Base-by-base conservation (phyloP, 441 rosid species). In the Populus hybrid region DNA sequence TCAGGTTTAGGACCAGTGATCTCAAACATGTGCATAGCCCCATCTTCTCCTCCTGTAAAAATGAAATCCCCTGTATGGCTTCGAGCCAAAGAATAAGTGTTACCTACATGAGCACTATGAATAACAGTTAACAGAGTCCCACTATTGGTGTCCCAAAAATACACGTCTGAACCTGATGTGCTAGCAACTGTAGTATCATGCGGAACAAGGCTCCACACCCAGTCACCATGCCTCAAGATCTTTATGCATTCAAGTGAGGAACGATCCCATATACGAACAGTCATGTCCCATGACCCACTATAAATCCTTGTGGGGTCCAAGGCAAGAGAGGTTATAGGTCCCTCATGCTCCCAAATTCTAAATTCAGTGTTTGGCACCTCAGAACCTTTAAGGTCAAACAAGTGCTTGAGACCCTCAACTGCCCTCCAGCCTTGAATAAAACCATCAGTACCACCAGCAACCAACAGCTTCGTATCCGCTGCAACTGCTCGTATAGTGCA, bases 211-310 rank as follows among this genome's bases (percentile, higher is more conserved):
- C 89, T 84, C 93, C 93, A 93, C 75, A 95, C 93, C 98, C 97
- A 95, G 82, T 95, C 99, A 83, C 89, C 77, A 74, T 95, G 98
- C 85, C 92, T 89, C 88, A 95, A 84, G 57, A 89, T 84, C 78
- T 85, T 87, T 67, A 81, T 64, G 83, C 97, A 95, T 67, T 89
- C 89, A 81, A 93, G 77, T 1, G 89, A 90, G 40, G 90, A 75
- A 10, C 97, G 92, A 78, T 92, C 93, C 98, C 97, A 93, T 53
- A 93, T 70, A 63, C 97, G 89, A 79, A 93, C 94, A 40, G 98
- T 84, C 99, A 92, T 91, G 82, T 95, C 99, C 99, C 98, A 95
- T 4, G 99, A 93, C 71, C 98, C 95, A 38, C 98, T 93, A 73
- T 84, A 93, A 71, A 95, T 87, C 84, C 85, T 87, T 11, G 75